Percentiles rank a stretch among this genome's conserved stretches.
Evolutionary conservation across 768 basidiomycete genomes (phyloP).

Genomic region (Paxillus involutus): DNA sequence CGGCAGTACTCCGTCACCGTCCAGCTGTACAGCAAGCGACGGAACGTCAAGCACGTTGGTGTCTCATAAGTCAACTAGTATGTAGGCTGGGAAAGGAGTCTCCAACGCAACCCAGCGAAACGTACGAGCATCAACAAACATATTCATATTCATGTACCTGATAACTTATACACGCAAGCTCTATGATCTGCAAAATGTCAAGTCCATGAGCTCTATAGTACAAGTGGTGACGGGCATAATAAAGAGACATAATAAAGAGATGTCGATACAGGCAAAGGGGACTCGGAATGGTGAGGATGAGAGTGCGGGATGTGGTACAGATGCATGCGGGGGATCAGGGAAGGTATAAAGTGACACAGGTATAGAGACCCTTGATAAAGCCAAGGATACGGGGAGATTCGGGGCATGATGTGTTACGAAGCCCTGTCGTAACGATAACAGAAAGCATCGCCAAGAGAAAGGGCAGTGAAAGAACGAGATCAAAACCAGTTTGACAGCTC

Average conservation of each 20-base stretch:
- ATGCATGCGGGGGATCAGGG: slow-evolving; percentile 19
- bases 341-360: slow-evolving; percentile 33
- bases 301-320: slow-evolving; percentile 23
- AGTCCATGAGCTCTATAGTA: slow-evolving; percentile 14
- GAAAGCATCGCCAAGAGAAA: slow-evolving; percentile 18
- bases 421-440: slow-evolving; percentile 20
- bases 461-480: background rate
- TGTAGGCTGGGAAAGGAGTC: too few relatives aligned
- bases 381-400: slow-evolving; percentile 13
- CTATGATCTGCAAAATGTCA: slow-evolving; percentile 10
- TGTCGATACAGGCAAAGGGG: slow-evolving; percentile 7
- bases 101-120: too few relatives aligned
- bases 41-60: too few relatives aligned
- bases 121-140: too few relatives aligned
- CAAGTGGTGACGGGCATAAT: slow-evolving; percentile 8
- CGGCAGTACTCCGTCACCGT: too few relatives aligned
- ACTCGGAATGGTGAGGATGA: slow-evolving; percentile 16
- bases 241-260: too few relatives aligned
- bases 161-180: background rate
- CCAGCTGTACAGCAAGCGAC: too few relatives aligned
- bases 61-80: too few relatives aligned
- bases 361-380: slow-evolving; percentile 23
- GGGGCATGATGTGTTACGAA: slow-evolving; percentile 11
- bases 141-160: slow-evolving; percentile 1
- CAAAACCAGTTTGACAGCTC: slow-evolving; percentile 8